phyloP scores from a whole-genome alignment of 768 basidiomycete genomes.

The Hortiboletus campestris region DNA sequence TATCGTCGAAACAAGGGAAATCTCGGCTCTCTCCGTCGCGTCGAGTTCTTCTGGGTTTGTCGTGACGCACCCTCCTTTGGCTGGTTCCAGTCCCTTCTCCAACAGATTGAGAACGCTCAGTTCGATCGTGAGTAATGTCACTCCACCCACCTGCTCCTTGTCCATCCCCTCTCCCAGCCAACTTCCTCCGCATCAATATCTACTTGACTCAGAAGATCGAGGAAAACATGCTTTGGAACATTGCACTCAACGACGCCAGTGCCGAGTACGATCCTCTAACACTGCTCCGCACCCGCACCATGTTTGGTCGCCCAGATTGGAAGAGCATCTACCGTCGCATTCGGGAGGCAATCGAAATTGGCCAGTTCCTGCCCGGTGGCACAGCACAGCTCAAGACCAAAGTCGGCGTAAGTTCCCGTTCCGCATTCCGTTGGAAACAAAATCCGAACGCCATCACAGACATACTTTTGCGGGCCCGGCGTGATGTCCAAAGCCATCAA shows the following conservation, averaged over 20 bases:
- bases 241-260: constrained; percentile 82
- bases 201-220: constrained; percentile 85
- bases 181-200: constrained; percentile 90
- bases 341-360: constrained; percentile 74
- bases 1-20: constrained; percentile 80
- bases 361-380: constrained; percentile 77
- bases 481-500: constrained; percentile 74
- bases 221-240: constrained; percentile 90
- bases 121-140: constrained; percentile 67
- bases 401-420: constrained; percentile 62
- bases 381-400: constrained; percentile 79
- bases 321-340: constrained; percentile 74
- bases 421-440: background rate
- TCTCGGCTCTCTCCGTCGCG: constrained; percentile 77
- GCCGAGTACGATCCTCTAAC: constrained; percentile 89
- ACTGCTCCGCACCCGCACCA: constrained; percentile 81
- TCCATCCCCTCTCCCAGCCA: constrained; percentile 49
- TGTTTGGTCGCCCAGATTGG: constrained; percentile 93
- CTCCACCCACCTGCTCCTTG: background rate
- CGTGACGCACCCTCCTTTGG: constrained; percentile 96
- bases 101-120: constrained; percentile 86
- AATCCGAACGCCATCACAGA: constrained; percentile 39
- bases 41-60: constrained; percentile 95
- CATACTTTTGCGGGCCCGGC: constrained; percentile 87
- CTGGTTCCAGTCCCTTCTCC: constrained; percentile 91